These are phyloP conservation scores for Teunomyces kruisii DNA, from an alignment of 805 yeast species.

Conservation along the genomic window DNA sequence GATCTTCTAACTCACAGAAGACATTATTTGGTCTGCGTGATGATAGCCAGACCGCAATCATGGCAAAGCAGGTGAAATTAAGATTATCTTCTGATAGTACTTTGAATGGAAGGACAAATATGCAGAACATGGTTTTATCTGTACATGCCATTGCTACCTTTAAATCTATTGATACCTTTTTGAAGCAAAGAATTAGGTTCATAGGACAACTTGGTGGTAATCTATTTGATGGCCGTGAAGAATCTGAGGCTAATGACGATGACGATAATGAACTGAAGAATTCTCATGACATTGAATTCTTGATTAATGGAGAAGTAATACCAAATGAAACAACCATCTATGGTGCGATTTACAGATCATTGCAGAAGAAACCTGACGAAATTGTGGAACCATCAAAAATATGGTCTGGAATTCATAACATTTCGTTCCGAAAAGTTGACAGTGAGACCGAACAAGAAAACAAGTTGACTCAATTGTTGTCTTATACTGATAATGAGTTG, in stretches of 20 bases:
- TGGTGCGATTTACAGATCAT: constrained; percentile 64
- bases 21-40: constrained; percentile 8
- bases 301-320: constrained; percentile 53
- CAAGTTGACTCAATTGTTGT: constrained; percentile 7
- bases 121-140: constrained; percentile 40
- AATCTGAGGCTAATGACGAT: constrained; percentile 15
- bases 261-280: constrained; percentile 12
- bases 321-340: constrained; percentile 71
- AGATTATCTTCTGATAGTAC: constrained; percentile 36
- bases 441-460: constrained; percentile 9
- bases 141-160: constrained; percentile 65
- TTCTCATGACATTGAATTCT: constrained; percentile 49
- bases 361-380: constrained; percentile 38
- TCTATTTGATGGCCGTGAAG: constrained; percentile 12
- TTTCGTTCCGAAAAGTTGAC: constrained; percentile 42
- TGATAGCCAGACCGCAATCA: constrained; percentile 48
- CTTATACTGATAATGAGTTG: constrained; percentile 16
- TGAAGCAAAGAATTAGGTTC: constrained; percentile 34
- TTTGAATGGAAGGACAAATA: constrained; percentile 13
- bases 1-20: constrained; percentile 12
- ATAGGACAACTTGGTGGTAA: constrained; percentile 12
- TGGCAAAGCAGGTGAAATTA: constrained; percentile 71
- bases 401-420: constrained; percentile 59
- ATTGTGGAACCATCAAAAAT: constrained; percentile 47
- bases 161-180: constrained; percentile 48